A percentile compares a stretch with the other conserved stretches of the same genome.
These are phyloP conservation scores for Saccharomycopsis sp. DNA, from an alignment of 805 yeast genomes.

Conservation along the genomic window DNA sequence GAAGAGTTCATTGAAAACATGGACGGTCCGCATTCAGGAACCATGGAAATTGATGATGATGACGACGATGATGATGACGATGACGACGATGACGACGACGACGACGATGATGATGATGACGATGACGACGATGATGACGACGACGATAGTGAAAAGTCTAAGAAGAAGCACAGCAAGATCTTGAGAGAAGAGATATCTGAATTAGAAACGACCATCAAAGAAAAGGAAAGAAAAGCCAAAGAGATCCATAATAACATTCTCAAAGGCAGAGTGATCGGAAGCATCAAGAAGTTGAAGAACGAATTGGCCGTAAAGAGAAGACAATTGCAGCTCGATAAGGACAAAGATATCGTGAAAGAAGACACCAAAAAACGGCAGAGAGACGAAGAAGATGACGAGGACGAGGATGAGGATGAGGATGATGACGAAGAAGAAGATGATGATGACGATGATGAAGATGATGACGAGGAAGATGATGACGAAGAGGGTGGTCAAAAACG, in stretches of 20 bases:
- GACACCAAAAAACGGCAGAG: conserved; percentile 26
- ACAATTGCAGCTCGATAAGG: conserved; percentile 44
- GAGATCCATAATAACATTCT: conserved; percentile 78
- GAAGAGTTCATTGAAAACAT: conserved; percentile 27
- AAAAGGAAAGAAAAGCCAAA: conserved; percentile 61
- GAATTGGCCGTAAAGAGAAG: conserved; percentile 77
- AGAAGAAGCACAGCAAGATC: conserved; percentile 57
- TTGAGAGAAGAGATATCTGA: conserved; percentile 82
- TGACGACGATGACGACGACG: conserved; percentile 45
- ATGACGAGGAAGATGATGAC: conserved; percentile 28
- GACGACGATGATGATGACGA: conserved; percentile 40
- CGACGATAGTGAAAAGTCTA: conserved; percentile 46
- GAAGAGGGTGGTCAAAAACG: too few species aligned
- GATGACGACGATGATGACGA: conserved; percentile 53
- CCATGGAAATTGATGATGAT: conserved; percentile 36
- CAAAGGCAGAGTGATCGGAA: conserved; percentile 79
- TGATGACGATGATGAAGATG: conserved; percentile 27
- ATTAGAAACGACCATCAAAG: conserved; percentile 66
- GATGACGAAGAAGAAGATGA: conserved; percentile 32
- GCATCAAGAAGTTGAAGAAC: conserved; percentile 66
- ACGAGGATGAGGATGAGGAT: conserved; percentile 24
- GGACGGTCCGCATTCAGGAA: conserved; percentile 19
- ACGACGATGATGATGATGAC: conserved; percentile 49
- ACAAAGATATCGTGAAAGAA: conserved; percentile 22
- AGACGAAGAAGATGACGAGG: conserved; percentile 25